phyloP scores from a whole-genome alignment of 495 filamentous ascomycete species.

The Massariosphaeria phaeospora region DNA sequence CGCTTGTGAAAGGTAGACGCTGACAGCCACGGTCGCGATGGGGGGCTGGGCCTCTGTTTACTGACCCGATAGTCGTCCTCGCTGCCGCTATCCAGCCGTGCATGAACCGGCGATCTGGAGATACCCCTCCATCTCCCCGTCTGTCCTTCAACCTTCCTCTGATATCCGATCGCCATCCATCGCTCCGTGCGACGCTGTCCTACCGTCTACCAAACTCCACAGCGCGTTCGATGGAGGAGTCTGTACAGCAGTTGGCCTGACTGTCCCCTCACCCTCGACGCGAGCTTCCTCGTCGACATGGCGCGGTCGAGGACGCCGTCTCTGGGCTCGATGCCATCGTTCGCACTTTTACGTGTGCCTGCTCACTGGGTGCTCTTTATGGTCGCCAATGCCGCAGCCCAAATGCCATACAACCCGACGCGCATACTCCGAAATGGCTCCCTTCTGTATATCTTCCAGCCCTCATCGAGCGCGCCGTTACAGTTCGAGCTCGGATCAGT shows the following conservation, averaged over 20 bases:
- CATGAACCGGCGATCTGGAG: slow-evolving; percentile 25
- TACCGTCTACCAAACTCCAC: background rate
- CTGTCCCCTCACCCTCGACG: background rate
- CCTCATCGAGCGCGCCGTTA: slow-evolving; percentile 41
- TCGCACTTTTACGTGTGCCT: slow-evolving; percentile 4
- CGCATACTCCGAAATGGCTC: slow-evolving; percentile 52
- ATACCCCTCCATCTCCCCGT: slow-evolving; percentile 8
- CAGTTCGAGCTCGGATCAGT: slow-evolving; percentile 55
- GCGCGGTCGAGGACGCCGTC: background rate
- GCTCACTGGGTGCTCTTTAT: slow-evolving; percentile 18
- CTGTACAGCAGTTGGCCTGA: slow-evolving; percentile 8
- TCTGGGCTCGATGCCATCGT: slow-evolving; percentile 1
- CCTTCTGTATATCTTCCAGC: slow-evolving; percentile 58
- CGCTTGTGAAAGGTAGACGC: background rate
- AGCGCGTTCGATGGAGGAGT: slow-evolving; percentile 20
- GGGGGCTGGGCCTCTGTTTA: slow-evolving; percentile 31
- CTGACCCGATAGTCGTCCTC: slow-evolving; percentile 14
- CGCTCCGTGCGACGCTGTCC: slow-evolving; percentile 16
- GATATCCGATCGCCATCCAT: background rate
- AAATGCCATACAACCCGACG: slow-evolving; percentile 71
- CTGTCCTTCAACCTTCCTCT: background rate
- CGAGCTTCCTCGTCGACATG: slow-evolving; percentile 12
- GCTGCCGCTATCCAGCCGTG: slow-evolving; percentile 1
- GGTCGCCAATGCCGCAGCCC: slow-evolving; percentile 13
- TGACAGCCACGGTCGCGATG: background rate